Percentiles rank a stretch among this genome's conserved stretches.
Evolutionary conservation across 116 monocot species (phyloP).

Genomic region (Trichopus zeylanicus): DNA sequence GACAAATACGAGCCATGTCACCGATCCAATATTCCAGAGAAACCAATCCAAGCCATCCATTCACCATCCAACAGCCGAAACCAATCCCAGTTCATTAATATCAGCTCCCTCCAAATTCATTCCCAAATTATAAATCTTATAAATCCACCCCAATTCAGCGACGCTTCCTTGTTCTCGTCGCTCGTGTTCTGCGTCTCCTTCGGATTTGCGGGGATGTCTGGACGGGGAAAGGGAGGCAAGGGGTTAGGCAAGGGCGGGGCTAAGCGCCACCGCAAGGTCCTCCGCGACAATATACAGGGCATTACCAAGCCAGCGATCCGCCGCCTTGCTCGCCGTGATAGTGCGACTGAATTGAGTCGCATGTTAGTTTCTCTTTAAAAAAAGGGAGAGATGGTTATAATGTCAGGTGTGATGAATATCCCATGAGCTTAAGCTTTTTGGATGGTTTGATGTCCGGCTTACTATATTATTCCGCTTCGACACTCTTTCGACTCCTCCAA

Average conservation of each 20-base stretch:
- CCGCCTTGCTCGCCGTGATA: conserved; percentile 74
- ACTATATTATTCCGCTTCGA: too few relatives aligned
- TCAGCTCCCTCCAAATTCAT: not conserved
- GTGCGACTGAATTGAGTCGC: conserved; percentile 80
- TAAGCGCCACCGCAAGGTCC: conserved; percentile 90
- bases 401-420: too few relatives aligned
- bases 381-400: too few relatives aligned
- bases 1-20: not conserved
- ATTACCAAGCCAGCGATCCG: conserved; percentile 94
- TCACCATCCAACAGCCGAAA: not conserved
- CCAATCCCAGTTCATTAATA: too few relatives aligned
- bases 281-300: conserved; percentile 94
- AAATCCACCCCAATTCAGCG: not conserved
- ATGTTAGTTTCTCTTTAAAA: too few relatives aligned
- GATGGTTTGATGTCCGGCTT: too few relatives aligned
- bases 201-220: conserved; percentile 39
- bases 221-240: conserved; percentile 83
- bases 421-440: too few relatives aligned
- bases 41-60: not conserved
- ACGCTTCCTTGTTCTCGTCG: not conserved
- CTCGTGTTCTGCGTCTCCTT: not conserved
- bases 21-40: not conserved
- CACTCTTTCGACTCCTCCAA: conserved; percentile 35
- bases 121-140: too few relatives aligned
- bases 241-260: conserved; percentile 80